These are phyloP conservation scores for Discostella stelligeroides DNA, from an alignment of 108 stramenopile species.

Conservation along the genomic window DNA sequence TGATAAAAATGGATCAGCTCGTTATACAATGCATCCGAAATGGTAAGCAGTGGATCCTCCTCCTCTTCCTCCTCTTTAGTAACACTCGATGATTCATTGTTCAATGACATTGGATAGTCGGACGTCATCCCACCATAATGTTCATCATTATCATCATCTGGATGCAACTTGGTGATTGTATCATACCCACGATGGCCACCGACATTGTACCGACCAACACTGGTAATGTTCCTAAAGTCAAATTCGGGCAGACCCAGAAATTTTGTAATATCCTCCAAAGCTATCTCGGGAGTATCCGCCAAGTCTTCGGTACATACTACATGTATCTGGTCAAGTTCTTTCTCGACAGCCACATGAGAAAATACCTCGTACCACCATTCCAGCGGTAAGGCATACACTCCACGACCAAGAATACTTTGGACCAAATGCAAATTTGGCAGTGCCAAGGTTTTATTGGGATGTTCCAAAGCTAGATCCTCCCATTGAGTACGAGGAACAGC, in stretches of 20 bases:
- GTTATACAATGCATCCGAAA: conserved; percentile 61
- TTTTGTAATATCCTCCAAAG: conserved; percentile 56
- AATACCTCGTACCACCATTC: conserved; percentile 89
- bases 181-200: conserved; percentile 85
- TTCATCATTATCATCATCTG: conserved; percentile 49
- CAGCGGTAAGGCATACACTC: conserved; percentile 70
- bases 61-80: conserved; percentile 5
- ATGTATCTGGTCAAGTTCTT: conserved; percentile 47
- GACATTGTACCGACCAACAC: conserved; percentile 72
- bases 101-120: background rate
- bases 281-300: conserved; percentile 37
- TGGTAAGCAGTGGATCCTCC: conserved; percentile 55
- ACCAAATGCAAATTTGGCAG: conserved; percentile 60
- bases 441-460: conserved; percentile 65
- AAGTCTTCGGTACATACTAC: conserved; percentile 83
- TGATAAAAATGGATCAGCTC: conserved; percentile 67
- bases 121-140: conserved; percentile 13
- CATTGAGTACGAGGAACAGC: conserved; percentile 69
- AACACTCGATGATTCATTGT: conserved; percentile 12
- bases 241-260: conserved; percentile 77
- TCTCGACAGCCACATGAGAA: conserved; percentile 2
- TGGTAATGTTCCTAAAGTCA: conserved; percentile 49
- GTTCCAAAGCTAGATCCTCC: conserved; percentile 52
- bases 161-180: conserved; percentile 55
- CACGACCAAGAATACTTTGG: conserved; percentile 77